Conservation (phyloP, 768 basidiomycete species). For the Pisolithus sp. region DNA sequence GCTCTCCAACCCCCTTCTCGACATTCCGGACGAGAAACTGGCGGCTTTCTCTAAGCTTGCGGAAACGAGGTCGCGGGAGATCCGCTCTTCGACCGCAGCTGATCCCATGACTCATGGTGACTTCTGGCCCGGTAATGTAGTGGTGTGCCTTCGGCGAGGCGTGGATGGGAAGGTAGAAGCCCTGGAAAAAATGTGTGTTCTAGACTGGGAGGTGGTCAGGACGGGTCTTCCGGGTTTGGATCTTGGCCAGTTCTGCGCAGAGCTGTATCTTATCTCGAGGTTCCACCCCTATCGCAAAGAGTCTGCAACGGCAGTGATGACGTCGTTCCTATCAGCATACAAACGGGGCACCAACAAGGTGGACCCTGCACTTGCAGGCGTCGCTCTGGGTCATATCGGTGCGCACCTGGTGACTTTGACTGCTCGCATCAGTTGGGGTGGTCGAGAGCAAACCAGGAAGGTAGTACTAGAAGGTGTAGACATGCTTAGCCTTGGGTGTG, state of each 20-base stretch:
- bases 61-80: constrained; percentile 23
- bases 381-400: constrained; percentile 44
- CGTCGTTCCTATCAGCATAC: constrained; percentile 44
- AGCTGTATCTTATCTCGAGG: constrained; percentile 44
- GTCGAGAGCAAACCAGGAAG: constrained; percentile 39
- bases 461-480: constrained; percentile 46
- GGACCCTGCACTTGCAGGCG: constrained; percentile 27
- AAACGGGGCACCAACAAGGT: constrained; percentile 12
- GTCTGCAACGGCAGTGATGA: constrained; percentile 32
- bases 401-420: constrained; percentile 49
- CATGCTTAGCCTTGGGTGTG: constrained; percentile 32
- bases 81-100: constrained; percentile 20
- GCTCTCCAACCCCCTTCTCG: constrained; percentile 38
- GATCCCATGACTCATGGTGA: constrained; percentile 44
- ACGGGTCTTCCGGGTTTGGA: constrained; percentile 53
- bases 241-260: constrained; percentile 59
- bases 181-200: constrained; percentile 38
- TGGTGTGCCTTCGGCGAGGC: constrained; percentile 33
- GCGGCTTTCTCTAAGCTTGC: constrained; percentile 28
- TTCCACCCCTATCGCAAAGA: constrained; percentile 39
- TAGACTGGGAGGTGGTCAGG: constrained; percentile 65
- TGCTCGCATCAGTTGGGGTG: constrained; percentile 46
- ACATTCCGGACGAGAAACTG: constrained; percentile 32
- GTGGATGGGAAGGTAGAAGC: constrained; percentile 16
- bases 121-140: constrained; percentile 68